phyloP scores from a whole-genome alignment of 2,329 filamentous ascomycete species.

The Colletotrichum cordylinicola region DNA sequence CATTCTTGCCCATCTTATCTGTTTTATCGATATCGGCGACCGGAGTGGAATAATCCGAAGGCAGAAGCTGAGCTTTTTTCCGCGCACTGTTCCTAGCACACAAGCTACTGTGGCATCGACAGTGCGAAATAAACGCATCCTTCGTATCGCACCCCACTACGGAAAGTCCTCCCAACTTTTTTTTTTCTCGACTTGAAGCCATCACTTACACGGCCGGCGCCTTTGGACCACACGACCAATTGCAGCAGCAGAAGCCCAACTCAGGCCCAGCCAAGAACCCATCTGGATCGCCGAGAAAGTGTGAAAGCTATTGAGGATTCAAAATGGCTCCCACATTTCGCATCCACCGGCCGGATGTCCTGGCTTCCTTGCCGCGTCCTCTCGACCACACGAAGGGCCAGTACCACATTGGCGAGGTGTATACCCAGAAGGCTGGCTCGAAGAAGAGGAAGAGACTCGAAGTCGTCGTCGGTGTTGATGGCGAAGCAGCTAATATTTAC shows the following conservation, averaged over 20 bases:
- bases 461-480: slow-evolving; percentile 68
- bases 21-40: not conserved
- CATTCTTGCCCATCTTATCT: not conserved
- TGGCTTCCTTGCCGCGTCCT: slow-evolving; percentile 64
- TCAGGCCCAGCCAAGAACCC: not conserved
- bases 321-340: slow-evolving; percentile 65
- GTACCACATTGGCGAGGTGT: slow-evolving; percentile 66
- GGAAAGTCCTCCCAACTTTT: slow-evolving; percentile 17
- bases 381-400: slow-evolving; percentile 52
- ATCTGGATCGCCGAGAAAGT: not conserved
- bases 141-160: slow-evolving; percentile 9
- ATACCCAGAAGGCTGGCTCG: slow-evolving; percentile 60
- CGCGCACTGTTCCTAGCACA: not conserved
- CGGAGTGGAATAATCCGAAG: not conserved
- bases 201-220: slow-evolving; percentile 14
- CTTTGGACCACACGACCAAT: slow-evolving; percentile 1
- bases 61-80: not conserved
- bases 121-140: not conserved
- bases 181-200: slow-evolving; percentile 16
- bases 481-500: slow-evolving; percentile 70
- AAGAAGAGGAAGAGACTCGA: slow-evolving; percentile 70
- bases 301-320: not conserved
- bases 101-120: not conserved
- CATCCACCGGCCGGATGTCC: slow-evolving; percentile 68
- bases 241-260: slow-evolving; percentile 3